Base-by-base conservation (phyloP, 331 rosid genomes). In the Rhamnella rubrinervis region DNA sequence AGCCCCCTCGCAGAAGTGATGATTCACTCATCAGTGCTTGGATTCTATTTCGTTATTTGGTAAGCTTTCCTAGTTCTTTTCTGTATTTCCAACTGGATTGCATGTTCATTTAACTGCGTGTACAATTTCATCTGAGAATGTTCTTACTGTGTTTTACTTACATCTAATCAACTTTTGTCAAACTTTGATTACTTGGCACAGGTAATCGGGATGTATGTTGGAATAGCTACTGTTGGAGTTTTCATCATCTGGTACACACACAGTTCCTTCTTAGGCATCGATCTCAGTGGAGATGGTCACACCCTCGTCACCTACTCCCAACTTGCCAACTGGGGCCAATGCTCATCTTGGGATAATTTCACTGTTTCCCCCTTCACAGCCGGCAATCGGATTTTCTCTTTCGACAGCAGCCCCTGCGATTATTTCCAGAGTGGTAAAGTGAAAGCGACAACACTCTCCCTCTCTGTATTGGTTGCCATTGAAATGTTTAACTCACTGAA, bases 401-500 rank as follows among this genome's bases (percentile, higher is more conserved):
- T 90, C 14, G 88, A 78, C 56, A 20, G 58, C 2, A 64, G 61
- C 15, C 91, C 89, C 39, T 90, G 93, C 8, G 93, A 90, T 47
- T 90, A 90, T 71, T 90, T 90, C 83, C 76, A 16, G 0, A 35
- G 64, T 9, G 96, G 96, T 47, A 90, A 90, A 74, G 83, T 90
- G 46, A 90, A 90, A 68, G 95, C 96, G 63, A 77, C 80, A 63
- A 90, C 96, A 6, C 79, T 87, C 67, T 90, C 96, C 61, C 96
- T 87, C 25, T 87, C 95, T 2, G 95, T 90, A 66, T 70, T 90
- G 85, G 96, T 90, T 15, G 88, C 96, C 76, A 87, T 90, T 21
- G 96, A 87, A 81, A 90, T 90, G 95, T 90, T 90, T 82, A 90
- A 87, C 72, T 87, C 96, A 53, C 95, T 90, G 40, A 90, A 90